Conservation (phyloP, 495 filamentous ascomycete genomes). For the Cenococcum geophilum region DNA sequence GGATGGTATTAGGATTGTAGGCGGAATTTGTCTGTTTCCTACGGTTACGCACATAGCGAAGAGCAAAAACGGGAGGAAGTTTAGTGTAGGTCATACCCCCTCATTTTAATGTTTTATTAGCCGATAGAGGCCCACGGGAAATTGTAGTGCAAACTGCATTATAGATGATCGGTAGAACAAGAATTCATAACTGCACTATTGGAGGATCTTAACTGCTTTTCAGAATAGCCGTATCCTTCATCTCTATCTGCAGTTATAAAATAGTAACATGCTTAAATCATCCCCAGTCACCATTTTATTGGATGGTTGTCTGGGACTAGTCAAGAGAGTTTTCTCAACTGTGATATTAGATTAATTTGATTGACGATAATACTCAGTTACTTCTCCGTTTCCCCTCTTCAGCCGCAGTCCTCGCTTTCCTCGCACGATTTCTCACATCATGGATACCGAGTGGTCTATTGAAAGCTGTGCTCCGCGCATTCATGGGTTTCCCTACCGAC, state of each 20-base stretch:
- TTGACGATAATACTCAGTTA: constrained; percentile 3
- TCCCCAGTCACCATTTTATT: background rate
- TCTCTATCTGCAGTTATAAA: too few species aligned
- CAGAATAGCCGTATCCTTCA: too few species aligned
- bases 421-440: constrained; percentile 18
- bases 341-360: background rate
- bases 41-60: constrained; percentile 34
- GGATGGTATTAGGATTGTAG: constrained; percentile 21
- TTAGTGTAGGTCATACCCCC: constrained; percentile 19
- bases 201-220: too few species aligned
- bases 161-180: too few species aligned
- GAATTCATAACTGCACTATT: too few species aligned
- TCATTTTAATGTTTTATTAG: background rate
- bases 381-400: constrained; percentile 1
- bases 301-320: background rate
- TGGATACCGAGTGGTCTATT: constrained; percentile 15
- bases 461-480: background rate
- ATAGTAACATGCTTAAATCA: background rate
- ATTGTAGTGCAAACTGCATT: too few species aligned
- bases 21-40: constrained; percentile 34
- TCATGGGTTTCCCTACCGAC: constrained; percentile 13
- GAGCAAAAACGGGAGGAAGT: constrained; percentile 30
- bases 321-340: background rate
- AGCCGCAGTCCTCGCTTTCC: background rate
- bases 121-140: too few species aligned